A percentile compares a stretch with the other conserved stretches of the same genome.
phyloP scores from a whole-genome alignment of 208 protist species.

The Histomonas meleagridis region DNA sequence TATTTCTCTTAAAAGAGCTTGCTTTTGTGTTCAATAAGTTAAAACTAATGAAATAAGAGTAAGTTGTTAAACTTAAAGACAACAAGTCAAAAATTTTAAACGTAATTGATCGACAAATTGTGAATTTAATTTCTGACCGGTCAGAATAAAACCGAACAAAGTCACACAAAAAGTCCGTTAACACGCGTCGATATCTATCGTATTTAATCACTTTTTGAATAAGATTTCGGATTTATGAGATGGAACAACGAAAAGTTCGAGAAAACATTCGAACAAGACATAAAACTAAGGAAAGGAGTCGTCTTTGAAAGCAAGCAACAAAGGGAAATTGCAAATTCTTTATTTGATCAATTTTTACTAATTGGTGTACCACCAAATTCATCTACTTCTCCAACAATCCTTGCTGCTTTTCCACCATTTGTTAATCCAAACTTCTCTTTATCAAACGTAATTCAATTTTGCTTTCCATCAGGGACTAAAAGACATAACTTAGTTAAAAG shows the following conservation, averaged over 20 bases:
- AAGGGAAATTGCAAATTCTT: background rate
- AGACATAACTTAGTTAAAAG: background rate
- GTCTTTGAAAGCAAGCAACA: background rate
- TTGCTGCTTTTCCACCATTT: background rate
- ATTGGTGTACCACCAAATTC: background rate
- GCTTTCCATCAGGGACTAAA: background rate
- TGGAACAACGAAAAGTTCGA: background rate
- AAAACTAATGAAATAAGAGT: too few relatives aligned
- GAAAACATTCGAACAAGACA: background rate
- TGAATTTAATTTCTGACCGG: background rate
- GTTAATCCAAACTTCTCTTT: background rate
- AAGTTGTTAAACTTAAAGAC: too few relatives aligned
- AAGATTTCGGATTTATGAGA: too few relatives aligned
- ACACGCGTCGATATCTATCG: too few relatives aligned
- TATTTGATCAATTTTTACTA: conserved; percentile 22
- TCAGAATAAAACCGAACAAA: background rate
- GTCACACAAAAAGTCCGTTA: too few relatives aligned
- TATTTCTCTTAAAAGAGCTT: too few relatives aligned
- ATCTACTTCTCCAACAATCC: background rate
- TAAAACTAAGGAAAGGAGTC: background rate
- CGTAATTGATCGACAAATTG: too few relatives aligned
- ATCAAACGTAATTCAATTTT: background rate
- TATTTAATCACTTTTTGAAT: too few relatives aligned
- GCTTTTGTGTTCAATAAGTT: too few relatives aligned
- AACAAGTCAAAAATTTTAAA: too few relatives aligned